phyloP scores from a whole-genome alignment of 2,329 filamentous ascomycete species.

The Ilyonectria destructans region DNA sequence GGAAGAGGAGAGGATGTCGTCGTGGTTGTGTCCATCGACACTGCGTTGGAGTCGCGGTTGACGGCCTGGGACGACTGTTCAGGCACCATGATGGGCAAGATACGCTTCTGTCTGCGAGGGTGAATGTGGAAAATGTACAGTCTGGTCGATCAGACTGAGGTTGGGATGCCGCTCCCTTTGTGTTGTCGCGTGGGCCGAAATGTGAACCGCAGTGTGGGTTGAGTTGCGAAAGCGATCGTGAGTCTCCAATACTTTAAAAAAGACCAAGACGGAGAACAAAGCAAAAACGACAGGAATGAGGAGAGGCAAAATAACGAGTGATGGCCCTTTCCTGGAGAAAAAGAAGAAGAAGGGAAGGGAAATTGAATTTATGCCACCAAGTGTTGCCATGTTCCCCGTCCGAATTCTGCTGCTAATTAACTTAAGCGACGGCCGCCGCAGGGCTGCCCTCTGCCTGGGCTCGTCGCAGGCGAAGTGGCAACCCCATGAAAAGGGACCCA shows the following conservation, averaged over 20 bases:
- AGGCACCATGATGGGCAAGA: conserved; percentile 41
- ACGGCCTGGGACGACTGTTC: conserved; percentile 45
- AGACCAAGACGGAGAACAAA: background rate
- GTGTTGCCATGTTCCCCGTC: conserved; percentile 2
- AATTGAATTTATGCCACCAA: conserved; percentile 11
- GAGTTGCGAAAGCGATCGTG: conserved; percentile 1
- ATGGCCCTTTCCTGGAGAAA: background rate
- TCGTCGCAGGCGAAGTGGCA: background rate
- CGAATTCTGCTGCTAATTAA: conserved; percentile 4
- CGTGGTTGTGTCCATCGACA: conserved; percentile 15
- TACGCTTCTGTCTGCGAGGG: background rate
- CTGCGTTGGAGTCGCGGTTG: conserved; percentile 17
- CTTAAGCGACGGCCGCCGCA: background rate
- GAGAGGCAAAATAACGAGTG: background rate
- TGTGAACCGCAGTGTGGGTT: background rate
- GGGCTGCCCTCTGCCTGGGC: background rate
- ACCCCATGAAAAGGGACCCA: background rate
- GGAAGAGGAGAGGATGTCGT: conserved; percentile 29
- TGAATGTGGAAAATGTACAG: background rate
- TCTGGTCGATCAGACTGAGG: background rate
- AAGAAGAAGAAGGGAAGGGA: conserved; percentile 9
- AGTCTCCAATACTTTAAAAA: background rate
- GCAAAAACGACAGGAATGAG: background rate
- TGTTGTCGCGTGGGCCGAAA: no score
- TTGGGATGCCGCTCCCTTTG: background rate